Evolutionary conservation across 2,329 filamentous ascomycete species (phyloP).

Genomic region (Tolypocladium endophyticum): DNA sequence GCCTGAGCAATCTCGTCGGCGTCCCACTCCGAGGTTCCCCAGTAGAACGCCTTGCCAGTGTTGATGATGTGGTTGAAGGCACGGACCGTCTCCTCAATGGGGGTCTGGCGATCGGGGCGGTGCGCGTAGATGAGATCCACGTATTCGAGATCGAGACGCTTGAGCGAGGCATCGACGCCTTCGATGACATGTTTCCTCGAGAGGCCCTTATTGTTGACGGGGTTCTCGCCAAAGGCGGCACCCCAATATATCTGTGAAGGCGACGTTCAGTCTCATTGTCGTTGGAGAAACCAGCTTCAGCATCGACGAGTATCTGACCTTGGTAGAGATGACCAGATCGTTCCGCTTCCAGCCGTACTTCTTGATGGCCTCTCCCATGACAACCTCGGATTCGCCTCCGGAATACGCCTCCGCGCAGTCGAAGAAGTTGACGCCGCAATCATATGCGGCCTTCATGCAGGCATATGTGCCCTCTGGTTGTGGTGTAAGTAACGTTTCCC

Average conservation of each 20-base stretch:
- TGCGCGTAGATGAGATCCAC: slow-evolving; percentile 63
- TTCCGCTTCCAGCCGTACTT: slow-evolving; percentile 51
- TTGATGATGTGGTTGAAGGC: slow-evolving; percentile 62
- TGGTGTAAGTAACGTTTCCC: not conserved
- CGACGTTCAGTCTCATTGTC: not conserved
- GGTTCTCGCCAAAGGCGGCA: slow-evolving; percentile 45
- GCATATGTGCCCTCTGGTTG: slow-evolving; percentile 33
- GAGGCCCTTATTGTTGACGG: slow-evolving; percentile 56
- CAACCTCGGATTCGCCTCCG: slow-evolving; percentile 50
- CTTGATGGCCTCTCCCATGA: slow-evolving; percentile 51
- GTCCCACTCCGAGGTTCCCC: slow-evolving; percentile 60
- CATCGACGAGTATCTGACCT: slow-evolving; percentile 23
- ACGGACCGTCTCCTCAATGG: slow-evolving; percentile 61
- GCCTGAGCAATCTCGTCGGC: slow-evolving; percentile 56
- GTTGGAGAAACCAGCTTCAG: not conserved
- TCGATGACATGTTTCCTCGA: slow-evolving; percentile 62
- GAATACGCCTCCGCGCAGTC: slow-evolving; percentile 49
- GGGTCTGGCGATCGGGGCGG: slow-evolving; percentile 55
- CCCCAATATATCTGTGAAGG: slow-evolving; percentile 53
- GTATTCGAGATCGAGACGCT: slow-evolving; percentile 46
- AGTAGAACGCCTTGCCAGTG: slow-evolving; percentile 58
- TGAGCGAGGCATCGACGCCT: slow-evolving; percentile 48
- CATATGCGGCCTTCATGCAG: slow-evolving; percentile 52
- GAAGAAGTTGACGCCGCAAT: slow-evolving; percentile 52
- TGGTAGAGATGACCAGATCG: slow-evolving; percentile 51